A percentile compares a stretch with the other conserved stretches of the same genome.
Conservation (phyloP, 2,329 filamentous ascomycete species). For the Macrophomina phaseolina region DNA sequence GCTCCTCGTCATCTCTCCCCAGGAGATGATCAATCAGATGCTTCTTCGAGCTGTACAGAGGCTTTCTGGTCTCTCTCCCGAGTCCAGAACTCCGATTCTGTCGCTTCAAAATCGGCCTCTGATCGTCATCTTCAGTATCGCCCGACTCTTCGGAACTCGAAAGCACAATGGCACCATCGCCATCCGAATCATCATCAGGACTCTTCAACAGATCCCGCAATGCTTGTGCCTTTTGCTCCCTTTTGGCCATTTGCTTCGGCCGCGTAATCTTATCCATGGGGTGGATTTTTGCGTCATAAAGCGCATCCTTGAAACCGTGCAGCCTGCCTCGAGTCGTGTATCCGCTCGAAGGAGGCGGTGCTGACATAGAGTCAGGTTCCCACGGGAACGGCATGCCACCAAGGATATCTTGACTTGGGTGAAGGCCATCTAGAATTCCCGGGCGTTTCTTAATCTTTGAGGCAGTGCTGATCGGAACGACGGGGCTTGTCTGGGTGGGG, state of each 20-base stretch:
- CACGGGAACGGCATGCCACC: neutral
- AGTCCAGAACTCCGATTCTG: neutral
- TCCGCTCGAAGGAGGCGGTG: neutral
- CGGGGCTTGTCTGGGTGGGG: neutral
- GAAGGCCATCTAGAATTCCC: neutral
- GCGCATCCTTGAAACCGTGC: neutral
- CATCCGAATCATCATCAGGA: neutral
- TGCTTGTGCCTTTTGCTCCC: neutral
- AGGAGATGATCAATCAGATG: neutral
- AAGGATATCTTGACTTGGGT: constrained; percentile 2
- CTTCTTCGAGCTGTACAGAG: neutral
- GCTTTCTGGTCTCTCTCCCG: neutral
- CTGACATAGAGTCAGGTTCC: neutral
- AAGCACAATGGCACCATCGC: neutral
- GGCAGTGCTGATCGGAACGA: neutral
- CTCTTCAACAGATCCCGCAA: neutral
- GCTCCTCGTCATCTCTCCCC: neutral
- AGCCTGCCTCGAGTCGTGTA: neutral
- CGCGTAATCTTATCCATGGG: neutral
- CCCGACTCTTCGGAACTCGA: neutral
- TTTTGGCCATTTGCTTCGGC: neutral
- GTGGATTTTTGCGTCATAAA: neutral
- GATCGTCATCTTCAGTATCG: neutral
- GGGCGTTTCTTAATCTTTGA: neutral
- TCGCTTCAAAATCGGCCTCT: neutral